Percentiles rank a stretch among this genome's conserved stretches.
Evolutionary conservation across 2,329 filamentous ascomycete species (phyloP).

Genomic region (Periconia macrospinosa): DNA sequence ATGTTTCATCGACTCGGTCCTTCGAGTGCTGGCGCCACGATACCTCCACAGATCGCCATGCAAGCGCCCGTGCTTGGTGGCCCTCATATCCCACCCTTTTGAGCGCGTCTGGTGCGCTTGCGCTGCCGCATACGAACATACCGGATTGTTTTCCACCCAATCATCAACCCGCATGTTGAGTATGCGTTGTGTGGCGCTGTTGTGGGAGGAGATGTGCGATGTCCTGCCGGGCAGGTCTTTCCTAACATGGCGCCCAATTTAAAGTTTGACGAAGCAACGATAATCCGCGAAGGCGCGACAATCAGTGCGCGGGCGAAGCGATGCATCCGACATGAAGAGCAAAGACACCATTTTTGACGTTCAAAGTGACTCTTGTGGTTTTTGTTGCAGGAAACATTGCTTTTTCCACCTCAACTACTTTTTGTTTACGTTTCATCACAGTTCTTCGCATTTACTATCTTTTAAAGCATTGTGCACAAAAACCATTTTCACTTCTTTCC

Average conservation of each 20-base stretch:
- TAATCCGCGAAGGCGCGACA: conserved; percentile 10
- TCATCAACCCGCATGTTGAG: background rate
- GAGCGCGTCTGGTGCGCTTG: conserved; percentile 1
- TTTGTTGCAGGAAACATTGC: no score
- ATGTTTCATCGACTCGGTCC: conserved; percentile 65
- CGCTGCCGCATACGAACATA: background rate
- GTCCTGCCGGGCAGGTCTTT: conserved; percentile 16
- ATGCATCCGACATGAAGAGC: background rate
- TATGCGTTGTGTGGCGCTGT: no score
- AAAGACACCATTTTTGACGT: background rate
- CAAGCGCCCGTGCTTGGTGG: conserved; percentile 16
- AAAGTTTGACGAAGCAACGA: conserved; percentile 16
- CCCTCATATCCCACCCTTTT: conserved; percentile 31
- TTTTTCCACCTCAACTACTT: no score
- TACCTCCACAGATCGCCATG: conserved; percentile 6
- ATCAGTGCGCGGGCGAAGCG: conserved; percentile 4
- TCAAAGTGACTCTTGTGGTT: no score
- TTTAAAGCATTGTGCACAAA: no score
- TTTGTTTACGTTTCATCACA: no score
- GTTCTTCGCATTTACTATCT: no score
- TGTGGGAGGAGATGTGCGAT: background rate
- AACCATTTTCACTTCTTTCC: conserved; percentile 1
- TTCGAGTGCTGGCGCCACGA: conserved; percentile 23
- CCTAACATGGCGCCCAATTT: background rate
- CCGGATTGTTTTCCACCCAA: background rate